Evolutionary conservation across 352 stramenopile species (phyloP).

Genomic region (Globisporangium carolinianum): DNA sequence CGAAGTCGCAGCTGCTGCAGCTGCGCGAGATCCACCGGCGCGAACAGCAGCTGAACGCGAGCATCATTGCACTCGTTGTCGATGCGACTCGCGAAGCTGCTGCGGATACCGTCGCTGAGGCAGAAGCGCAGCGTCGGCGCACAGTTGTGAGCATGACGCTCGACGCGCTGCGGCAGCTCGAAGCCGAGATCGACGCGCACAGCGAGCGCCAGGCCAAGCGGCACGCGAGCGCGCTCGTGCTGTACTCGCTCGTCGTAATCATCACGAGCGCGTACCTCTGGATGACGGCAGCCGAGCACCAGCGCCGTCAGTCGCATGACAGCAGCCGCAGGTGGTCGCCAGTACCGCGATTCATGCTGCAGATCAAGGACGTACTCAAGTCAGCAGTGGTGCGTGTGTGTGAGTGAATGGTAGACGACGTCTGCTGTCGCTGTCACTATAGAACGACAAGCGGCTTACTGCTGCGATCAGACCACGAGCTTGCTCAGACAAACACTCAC

Average conservation of each 20-base stretch:
- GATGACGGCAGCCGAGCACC: conserved; percentile 11
- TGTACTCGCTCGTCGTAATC: conserved; percentile 25
- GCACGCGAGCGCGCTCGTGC: conserved; percentile 18
- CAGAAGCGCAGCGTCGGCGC: neutral
- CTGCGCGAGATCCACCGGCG: conserved; percentile 7
- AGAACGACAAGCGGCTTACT: too few species aligned
- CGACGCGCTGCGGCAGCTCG: conserved; percentile 5
- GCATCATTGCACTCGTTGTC: conserved; percentile 6
- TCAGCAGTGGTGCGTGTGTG: conserved; percentile 27
- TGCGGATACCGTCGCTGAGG: neutral
- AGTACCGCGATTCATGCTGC: conserved; percentile 19
- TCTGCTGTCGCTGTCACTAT: neutral
- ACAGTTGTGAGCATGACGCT: neutral
- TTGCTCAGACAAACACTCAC: neutral
- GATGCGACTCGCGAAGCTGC: conserved; percentile 4
- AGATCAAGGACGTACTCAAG: conserved; percentile 25
- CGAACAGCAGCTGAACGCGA: conserved; percentile 3
- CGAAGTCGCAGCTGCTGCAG: conserved; percentile 9
- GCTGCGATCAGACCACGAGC: neutral
- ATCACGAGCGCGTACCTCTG: conserved; percentile 26
- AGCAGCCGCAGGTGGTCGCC: conserved; percentile 26
- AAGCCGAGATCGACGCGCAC: conserved; percentile 8
- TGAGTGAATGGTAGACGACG: too few species aligned
- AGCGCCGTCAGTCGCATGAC: conserved; percentile 6
- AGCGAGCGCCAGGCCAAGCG: conserved; percentile 3